Percentiles rank a stretch among this genome's conserved stretches.
Evolutionary conservation across 176 grass and related monocot species (phyloP).

Genomic region (Panicum miliaceum): DNA sequence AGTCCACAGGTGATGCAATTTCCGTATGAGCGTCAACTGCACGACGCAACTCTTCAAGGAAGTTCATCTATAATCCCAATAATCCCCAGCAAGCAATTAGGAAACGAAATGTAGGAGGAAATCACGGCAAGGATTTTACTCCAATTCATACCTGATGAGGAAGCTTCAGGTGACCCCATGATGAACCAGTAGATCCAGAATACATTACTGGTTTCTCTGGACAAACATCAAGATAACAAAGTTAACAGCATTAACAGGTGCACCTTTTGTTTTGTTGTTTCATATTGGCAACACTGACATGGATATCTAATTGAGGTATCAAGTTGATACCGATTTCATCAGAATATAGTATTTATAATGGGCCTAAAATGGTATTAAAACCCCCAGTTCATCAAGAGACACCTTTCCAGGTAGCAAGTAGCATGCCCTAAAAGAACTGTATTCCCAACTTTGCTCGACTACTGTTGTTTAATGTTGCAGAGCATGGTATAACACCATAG

Average conservation of each 20-base stretch:
- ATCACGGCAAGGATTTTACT: neutral
- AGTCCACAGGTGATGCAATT: neutral
- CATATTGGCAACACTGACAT: constrained; percentile 12
- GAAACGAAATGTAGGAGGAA: neutral
- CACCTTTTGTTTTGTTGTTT: constrained; percentile 11
- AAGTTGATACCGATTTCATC: neutral
- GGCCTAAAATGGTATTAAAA: neutral
- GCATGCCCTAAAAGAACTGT: neutral
- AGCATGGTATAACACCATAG: neutral
- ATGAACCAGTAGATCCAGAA: constrained; percentile 49
- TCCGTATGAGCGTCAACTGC: constrained; percentile 43
- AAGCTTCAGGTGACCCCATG: constrained; percentile 57
- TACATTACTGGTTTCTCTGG: constrained; percentile 63
- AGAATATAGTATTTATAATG: neutral
- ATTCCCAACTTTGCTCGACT: neutral
- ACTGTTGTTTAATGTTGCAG: neutral
- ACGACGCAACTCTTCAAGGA: constrained; percentile 50
- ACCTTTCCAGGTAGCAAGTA: neutral
- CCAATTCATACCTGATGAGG: constrained; percentile 55
- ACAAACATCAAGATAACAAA: constrained; percentile 20
- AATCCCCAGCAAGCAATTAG: constrained; percentile 15
- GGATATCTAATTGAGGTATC: neutral
- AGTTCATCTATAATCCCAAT: constrained; percentile 56
- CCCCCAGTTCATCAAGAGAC: neutral
- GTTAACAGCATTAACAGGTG: constrained; percentile 31